Conservation (phyloP, 257 asterid genomes). For the Nicotiana tomentosiformis region DNA sequence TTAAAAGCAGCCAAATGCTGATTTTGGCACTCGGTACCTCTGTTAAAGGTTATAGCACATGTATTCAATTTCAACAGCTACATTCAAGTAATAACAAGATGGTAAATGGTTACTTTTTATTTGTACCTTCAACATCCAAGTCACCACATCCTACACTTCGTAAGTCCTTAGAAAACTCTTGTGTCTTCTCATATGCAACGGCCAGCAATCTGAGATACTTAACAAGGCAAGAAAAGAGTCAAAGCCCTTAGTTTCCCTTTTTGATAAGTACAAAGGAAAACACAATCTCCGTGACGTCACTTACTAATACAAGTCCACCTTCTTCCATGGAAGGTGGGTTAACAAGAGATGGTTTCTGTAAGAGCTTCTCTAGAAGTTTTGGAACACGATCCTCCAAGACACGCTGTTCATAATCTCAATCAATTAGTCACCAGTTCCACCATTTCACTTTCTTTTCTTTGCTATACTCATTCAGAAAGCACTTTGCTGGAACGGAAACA, state of each 20-base stretch:
- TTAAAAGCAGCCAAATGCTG: background rate
- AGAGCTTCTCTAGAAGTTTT: constrained; percentile 85
- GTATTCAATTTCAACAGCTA: background rate
- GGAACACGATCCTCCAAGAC: constrained; percentile 95
- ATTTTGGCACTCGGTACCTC: background rate
- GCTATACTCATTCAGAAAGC: background rate
- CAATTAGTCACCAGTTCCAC: constrained; percentile 1
- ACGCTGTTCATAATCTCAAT: constrained; percentile 46
- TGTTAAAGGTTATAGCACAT: background rate
- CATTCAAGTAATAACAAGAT: background rate
- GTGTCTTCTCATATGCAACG: constrained; percentile 93
- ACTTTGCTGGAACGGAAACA: background rate
- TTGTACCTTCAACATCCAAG: constrained; percentile 91
- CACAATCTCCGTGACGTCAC: constrained; percentile 18
- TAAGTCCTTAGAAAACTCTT: constrained; percentile 80
- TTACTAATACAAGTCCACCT: constrained; percentile 89
- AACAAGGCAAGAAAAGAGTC: constrained; percentile 15
- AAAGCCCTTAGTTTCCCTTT: constrained; percentile 7
- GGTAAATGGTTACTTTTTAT: background rate
- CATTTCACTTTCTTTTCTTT: background rate
- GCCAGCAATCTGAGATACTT: constrained; percentile 95
- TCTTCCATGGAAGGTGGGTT: constrained; percentile 93
- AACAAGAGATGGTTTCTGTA: constrained; percentile 79
- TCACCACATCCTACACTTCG: constrained; percentile 93
- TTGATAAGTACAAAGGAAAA: constrained; percentile 5